Base-by-base conservation (phyloP, 495 filamentous ascomycete species). In the Poronia punctata region DNA sequence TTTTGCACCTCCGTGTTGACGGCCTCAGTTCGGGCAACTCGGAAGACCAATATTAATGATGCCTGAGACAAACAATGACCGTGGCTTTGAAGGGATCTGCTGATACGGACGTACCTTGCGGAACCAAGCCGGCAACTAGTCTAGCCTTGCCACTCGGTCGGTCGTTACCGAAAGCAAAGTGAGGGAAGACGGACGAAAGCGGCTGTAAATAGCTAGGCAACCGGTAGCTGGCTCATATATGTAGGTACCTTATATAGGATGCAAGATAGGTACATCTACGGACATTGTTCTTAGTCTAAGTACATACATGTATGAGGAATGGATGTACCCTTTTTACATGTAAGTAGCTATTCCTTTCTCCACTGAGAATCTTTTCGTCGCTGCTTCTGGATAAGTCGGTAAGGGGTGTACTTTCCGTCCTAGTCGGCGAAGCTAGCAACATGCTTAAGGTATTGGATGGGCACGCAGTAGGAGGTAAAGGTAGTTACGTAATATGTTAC, bases 91-190 rank as follows among this genome's bases (percentile, higher is more conserved):
- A 47, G 44, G 53, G 45, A 49, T 51, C 45, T 43, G 24, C 41
- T 45, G 33, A 41, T 59, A 59, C 52, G 55, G 51, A 45, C 54
- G 54, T 57, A 57, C 43, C 51, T 52, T 49, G 54, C 52, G 49
- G 41, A 45, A 48, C 41, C 29, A 45, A 37, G 43, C 47, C 47
- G 42, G 44, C 32, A 53, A 29, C 45, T 30, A 10, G 49, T 18
- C 38, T 40, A 24, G 43, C 43, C 46, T 55, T 45, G 47, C 30
- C 37, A 38, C 17, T 59, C 40, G 40, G 46, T 53, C 47, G 47
- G 49, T 31, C 52, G 36, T 26, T 59, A 28, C 55, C 55, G 49
- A 59, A 39, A 40, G 26, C 35, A 41, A 42, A 38, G 42, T 34
- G 23, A 22, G n/a, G 27, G 20, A 14, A 25, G 19, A 19, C 2